phyloP scores from a whole-genome alignment of 768 basidiomycete genomes.

The Suillus clintonianus region DNA sequence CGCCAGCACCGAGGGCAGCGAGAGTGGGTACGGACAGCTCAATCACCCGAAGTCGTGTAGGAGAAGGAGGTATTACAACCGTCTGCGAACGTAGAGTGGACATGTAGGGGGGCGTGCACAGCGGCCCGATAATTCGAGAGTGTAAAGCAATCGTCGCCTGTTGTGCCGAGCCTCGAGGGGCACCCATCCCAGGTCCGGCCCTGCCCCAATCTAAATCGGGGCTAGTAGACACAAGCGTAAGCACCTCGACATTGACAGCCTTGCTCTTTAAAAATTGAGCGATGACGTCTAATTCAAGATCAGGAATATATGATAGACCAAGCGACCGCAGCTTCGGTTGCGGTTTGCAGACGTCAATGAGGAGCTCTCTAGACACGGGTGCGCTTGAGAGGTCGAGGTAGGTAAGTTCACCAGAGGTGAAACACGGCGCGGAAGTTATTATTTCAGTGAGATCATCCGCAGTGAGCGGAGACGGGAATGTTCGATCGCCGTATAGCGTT shows the following conservation, averaged over 20 bases:
- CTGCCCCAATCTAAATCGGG: constrained; percentile 69
- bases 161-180: constrained; percentile 47
- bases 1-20: constrained; percentile 72
- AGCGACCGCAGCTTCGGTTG: constrained; percentile 83
- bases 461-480: constrained; percentile 74
- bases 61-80: constrained; percentile 40
- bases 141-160: constrained; percentile 80
- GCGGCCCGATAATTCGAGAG: constrained; percentile 72
- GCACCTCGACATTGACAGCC: constrained; percentile 78
- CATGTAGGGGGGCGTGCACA: constrained; percentile 78
- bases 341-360: constrained; percentile 50
- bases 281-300: constrained; percentile 64
- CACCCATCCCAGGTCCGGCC: constrained; percentile 28
- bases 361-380: constrained; percentile 61
- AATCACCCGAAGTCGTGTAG: constrained; percentile 81
- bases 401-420: constrained; percentile 69
- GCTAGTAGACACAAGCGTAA: constrained; percentile 77
- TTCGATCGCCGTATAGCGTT: constrained; percentile 86
- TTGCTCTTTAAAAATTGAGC: constrained; percentile 67
- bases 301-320: constrained; percentile 85
- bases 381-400: constrained; percentile 92
- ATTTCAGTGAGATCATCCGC: constrained; percentile 67
- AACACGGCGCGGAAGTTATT: constrained; percentile 75
- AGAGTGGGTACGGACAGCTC: constrained; percentile 79
- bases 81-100: constrained; percentile 48